These are phyloP conservation scores for Boletus reticulatus DNA, from an alignment of 768 basidiomycete species.

Conservation along the genomic window DNA sequence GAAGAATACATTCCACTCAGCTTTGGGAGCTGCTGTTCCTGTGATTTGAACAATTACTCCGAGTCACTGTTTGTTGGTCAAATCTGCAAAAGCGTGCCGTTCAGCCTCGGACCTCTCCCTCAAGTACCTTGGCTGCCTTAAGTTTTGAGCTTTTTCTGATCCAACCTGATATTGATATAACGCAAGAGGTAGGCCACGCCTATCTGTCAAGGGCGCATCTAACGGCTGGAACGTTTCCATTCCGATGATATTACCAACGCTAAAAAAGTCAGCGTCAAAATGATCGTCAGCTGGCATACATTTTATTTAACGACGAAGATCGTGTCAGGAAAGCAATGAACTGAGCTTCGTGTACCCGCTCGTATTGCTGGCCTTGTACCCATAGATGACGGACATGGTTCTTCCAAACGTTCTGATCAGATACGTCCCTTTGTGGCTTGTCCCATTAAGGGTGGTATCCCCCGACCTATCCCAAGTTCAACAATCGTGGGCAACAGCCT, in stretches of 20 bases:
- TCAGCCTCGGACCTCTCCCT: background rate
- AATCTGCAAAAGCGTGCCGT: slow-evolving; percentile 26
- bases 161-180: slow-evolving; percentile 21
- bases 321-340: too few relatives aligned
- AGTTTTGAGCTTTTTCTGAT: slow-evolving; percentile 16
- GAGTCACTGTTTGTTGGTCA: slow-evolving; percentile 24
- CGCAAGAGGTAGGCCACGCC: slow-evolving; percentile 16
- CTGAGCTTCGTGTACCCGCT: slow-evolving; percentile 26
- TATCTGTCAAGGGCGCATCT: slow-evolving; percentile 11
- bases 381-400: slow-evolving; percentile 11
- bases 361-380: slow-evolving; percentile 28
- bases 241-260: background rate
- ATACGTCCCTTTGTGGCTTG: slow-evolving; percentile 16
- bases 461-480: too few relatives aligned
- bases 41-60: slow-evolving; percentile 1
- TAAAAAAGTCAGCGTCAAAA: slow-evolving; percentile 8
- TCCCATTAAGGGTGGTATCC: background rate
- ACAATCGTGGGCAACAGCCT: too few relatives aligned
- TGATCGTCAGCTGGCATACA: slow-evolving; percentile 16
- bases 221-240: slow-evolving; percentile 24
- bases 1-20: slow-evolving; percentile 33
- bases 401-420: slow-evolving; percentile 6
- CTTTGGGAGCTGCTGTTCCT: background rate
- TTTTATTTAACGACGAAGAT: background rate
- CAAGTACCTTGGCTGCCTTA: slow-evolving; percentile 11